Evolutionary conservation across 83 land plant genomes (phyloP).

Genomic region (Picea mariana): DNA sequence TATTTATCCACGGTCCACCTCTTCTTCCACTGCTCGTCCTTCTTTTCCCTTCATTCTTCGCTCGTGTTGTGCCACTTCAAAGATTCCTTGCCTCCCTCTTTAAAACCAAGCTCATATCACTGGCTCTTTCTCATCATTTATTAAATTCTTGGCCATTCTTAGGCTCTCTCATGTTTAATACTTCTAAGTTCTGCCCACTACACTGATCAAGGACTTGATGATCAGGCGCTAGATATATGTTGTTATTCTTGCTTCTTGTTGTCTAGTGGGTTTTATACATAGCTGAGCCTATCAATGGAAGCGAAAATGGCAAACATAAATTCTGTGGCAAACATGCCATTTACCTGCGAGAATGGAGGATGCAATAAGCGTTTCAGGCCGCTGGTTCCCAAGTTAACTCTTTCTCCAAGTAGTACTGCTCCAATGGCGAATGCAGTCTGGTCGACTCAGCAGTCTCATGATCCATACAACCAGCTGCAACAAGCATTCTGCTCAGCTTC

Average conservation of each 20-base stretch:
- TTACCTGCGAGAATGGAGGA: constrained; percentile 14
- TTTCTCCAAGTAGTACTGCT: constrained; percentile 10
- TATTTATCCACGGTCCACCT: constrained; percentile 18
- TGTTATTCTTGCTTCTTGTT: too few relatives aligned
- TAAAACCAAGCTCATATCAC: constrained; percentile 7
- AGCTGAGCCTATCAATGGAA: neutral
- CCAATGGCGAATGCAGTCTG: neutral
- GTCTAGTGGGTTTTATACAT: too few relatives aligned
- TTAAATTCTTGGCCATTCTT: constrained; percentile 7
- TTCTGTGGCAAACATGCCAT: constrained; percentile 13
- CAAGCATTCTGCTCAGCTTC: constrained; percentile 12
- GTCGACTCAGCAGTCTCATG: constrained; percentile 12
- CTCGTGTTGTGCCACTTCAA: constrained; percentile 3
- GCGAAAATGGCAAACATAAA: constrained; percentile 12
- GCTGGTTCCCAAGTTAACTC: constrained; percentile 4
- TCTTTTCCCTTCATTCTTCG: constrained; percentile 9
- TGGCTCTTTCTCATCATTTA: neutral
- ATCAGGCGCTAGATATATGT: too few relatives aligned
- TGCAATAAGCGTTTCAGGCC: constrained; percentile 15
- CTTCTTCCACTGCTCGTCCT: constrained; percentile 18
- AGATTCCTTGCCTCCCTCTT: constrained; percentile 12
- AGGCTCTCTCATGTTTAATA: neutral
- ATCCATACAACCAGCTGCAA: constrained; percentile 7
- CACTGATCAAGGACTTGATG: too few relatives aligned
- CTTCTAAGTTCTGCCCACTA: too few relatives aligned